Evolutionary conservation across 2,329 filamentous ascomycete species (phyloP).

Genomic region (Dryadomyces quercivorus): DNA sequence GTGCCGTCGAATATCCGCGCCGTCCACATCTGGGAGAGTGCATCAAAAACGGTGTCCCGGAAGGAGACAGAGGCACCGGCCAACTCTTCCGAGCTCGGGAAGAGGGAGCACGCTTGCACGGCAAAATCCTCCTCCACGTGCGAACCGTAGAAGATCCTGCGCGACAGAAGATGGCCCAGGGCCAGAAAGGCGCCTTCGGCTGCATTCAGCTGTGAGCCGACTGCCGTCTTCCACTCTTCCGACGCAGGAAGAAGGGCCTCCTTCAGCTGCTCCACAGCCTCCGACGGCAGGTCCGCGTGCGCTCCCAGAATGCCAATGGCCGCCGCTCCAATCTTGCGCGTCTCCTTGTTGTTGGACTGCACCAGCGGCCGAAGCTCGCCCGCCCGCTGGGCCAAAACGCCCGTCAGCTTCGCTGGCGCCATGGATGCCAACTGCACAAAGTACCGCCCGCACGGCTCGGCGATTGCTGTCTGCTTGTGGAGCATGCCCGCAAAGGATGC

Average conservation of each 20-base stretch:
- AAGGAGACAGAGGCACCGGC: conserved; percentile 18
- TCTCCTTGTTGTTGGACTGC: conserved; percentile 58
- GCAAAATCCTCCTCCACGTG: background rate
- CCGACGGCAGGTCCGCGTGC: conserved; percentile 36
- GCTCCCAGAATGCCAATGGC: conserved; percentile 67
- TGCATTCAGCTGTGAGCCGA: conserved; percentile 30
- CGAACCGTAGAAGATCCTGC: conserved; percentile 28
- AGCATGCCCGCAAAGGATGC: conserved; percentile 47
- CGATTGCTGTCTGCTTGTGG: conserved; percentile 26
- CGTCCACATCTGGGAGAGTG: conserved; percentile 30
- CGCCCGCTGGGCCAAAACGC: conserved; percentile 33
- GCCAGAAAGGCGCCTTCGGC: conserved; percentile 35
- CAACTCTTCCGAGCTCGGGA: conserved; percentile 11
- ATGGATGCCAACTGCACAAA: conserved; percentile 41
- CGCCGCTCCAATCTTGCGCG: conserved; percentile 54
- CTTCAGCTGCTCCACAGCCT: conserved; percentile 29
- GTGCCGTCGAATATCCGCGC: conserved; percentile 23
- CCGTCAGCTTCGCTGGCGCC: conserved; percentile 24
- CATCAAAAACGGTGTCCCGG: conserved; percentile 31
- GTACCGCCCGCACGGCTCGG: conserved; percentile 35
- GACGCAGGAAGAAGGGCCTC: conserved; percentile 32
- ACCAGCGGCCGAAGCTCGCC: conserved; percentile 46
- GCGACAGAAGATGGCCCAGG: conserved; percentile 30
- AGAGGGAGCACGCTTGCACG: background rate
- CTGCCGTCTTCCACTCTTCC: conserved; percentile 35